Base-by-base conservation (phyloP, 805 yeast genomes). In the Candida berthetii region DNA sequence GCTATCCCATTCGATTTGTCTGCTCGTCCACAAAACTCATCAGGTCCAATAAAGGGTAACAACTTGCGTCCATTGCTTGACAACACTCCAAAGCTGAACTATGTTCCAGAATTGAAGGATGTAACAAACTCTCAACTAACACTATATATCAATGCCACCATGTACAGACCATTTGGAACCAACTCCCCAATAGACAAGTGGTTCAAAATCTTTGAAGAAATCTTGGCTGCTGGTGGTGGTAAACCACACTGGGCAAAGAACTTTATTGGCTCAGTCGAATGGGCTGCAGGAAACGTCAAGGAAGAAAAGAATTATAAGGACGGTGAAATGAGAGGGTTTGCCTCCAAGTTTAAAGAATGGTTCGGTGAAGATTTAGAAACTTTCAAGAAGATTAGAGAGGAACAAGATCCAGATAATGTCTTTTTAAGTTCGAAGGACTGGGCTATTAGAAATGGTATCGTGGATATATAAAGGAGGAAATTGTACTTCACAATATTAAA, bases 171-270 rank as follows among this genome's bases (percentile, higher is more conserved):
- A n/a, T 91, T 91, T 63, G 73, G 76, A 29, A 74, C 76, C 42
- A 74, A 80, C 53, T 82, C 89, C 10, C 82, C 85, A 35, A 79
- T 88, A 29, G 78, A 76, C 36, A 72, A 78, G 49, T 91, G 97
- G 96, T 91, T 76, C 64, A 74, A 74, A 38, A 68, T 72, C n/a
- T 91, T 91, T 61, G 99, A 91, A 63, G 75, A 76, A 40, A 76
- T 87, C 2, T 69, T 90, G 71, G 72, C 71, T 39, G 79, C 77
- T 22, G 89, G 84, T 24, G 89, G 85, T 31, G 99, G 99, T 35
- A 85, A 81, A 60, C 99, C 99, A 2, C 99, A 91, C 62, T 91
- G 99, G 99, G 99, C 99, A 15, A 91, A 91, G 69, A 90, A 89
- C 62, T 91, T 88, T 61, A 68, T 85, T 42, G 95, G 96, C 1